Conservation (phyloP, 805 yeast species). For the Metschnikowia henanensis region DNA sequence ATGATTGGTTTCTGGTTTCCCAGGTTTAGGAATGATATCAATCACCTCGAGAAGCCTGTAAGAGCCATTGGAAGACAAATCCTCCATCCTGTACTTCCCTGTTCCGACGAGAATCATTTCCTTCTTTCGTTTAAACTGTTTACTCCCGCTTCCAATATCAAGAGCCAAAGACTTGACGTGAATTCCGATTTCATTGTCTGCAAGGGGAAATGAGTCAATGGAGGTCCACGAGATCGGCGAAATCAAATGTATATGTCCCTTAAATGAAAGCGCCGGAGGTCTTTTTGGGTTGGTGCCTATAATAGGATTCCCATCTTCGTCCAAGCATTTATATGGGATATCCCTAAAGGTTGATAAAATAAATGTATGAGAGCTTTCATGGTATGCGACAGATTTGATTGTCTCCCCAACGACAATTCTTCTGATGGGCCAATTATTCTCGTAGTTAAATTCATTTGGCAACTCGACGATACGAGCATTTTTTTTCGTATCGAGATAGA, state of each 20-base stretch:
- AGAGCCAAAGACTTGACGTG: slow-evolving; percentile 54
- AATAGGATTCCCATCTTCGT: slow-evolving; percentile 69
- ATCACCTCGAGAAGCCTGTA: slow-evolving; percentile 73
- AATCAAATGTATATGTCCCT: slow-evolving; percentile 61
- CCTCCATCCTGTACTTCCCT: slow-evolving; percentile 75
- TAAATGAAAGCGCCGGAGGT: slow-evolving; percentile 56
- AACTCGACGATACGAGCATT: slow-evolving; percentile 63
- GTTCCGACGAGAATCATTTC: slow-evolving; percentile 81
- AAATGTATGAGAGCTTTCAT: slow-evolving; percentile 61
- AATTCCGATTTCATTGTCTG: slow-evolving; percentile 65
- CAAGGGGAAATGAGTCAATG: slow-evolving; percentile 67
- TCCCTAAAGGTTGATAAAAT: slow-evolving; percentile 60
- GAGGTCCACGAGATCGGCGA: slow-evolving; percentile 77
- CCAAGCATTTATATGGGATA: slow-evolving; percentile 62
- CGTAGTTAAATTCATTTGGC: slow-evolving; percentile 50
- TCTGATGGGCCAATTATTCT: slow-evolving; percentile 60
- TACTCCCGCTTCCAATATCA: slow-evolving; percentile 44
- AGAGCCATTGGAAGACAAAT: slow-evolving; percentile 74
- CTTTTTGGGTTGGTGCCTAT: slow-evolving; percentile 54
- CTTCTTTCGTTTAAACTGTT: slow-evolving; percentile 48
- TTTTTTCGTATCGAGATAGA: slow-evolving; percentile 68
- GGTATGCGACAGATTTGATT: slow-evolving; percentile 65
- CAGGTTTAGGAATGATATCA: slow-evolving; percentile 87
- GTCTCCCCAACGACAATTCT: slow-evolving; percentile 56
- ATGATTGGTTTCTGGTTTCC: slow-evolving; percentile 77